Base-by-base conservation (phyloP, 2,329 filamentous ascomycete genomes). In the Pseudogymnoascus sp. region DNA sequence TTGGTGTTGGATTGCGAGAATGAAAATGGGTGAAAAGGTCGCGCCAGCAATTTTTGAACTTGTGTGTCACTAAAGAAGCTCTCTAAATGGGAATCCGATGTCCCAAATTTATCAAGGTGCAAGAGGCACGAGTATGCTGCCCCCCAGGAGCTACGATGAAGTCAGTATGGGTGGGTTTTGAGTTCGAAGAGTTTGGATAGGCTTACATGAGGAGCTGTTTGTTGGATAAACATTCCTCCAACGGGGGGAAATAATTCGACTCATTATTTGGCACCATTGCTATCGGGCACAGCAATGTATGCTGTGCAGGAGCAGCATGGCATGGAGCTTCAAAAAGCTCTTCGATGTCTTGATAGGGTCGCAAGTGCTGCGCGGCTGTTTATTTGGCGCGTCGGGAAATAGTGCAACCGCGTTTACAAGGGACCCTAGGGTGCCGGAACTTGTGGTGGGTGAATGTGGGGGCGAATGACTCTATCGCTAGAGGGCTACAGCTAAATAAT, bases 151-250 rank as follows among this genome's bases (percentile, higher is more conserved):
- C 85, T 87, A 66, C 64, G 67, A 55, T 55, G 62, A 69, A 16
- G 63, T 63, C 65, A 65, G 63, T 38, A 61, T 60, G 61, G 38
- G 62, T 40, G 63, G 37, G 8, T 67, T 33, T n/a, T 60, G 23
- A n/a, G 23, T 62, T 60, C 41, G 64, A 63, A 63, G 41, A 63
- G 60, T 60, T 60, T 33, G 58, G 43, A 37, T 58, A 45, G 37
- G 81, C 87, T 74, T 82, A 96, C 89, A 96, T 83, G 71, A 97
- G 81, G 73, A 88, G 83, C 71, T 84, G 84, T 75, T 93, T 87
- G 77, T 91, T 90, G 70, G 85, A 88, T 71, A 97, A 83, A 78
- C 91, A 96, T 74, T 89, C 87, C 76, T 91, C 89, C 76, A 97
- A 82, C 72, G 91, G 86, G 72, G 93, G 91, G 72, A 96, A 89